Conservation (phyloP, 208 protist genomes). For the Trypanosoma boissoni region DNA sequence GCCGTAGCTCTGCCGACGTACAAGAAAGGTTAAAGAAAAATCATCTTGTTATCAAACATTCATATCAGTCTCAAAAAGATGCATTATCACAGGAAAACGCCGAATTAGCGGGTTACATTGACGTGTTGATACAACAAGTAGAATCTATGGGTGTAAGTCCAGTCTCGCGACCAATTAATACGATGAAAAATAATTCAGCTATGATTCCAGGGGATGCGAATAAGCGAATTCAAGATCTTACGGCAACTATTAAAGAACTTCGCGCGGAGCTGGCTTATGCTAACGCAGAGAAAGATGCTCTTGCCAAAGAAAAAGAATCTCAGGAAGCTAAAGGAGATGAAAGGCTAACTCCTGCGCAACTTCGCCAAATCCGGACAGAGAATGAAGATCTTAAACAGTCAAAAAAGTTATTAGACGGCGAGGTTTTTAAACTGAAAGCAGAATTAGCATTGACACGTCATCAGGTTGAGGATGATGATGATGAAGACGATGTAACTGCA, state of each 20-base stretch:
- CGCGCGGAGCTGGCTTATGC: slow-evolving; percentile 23
- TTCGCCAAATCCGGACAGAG: slow-evolving; percentile 23
- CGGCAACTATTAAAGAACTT: slow-evolving; percentile 23
- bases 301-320: slow-evolving; percentile 16
- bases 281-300: slow-evolving; percentile 20
- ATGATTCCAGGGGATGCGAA: slow-evolving; percentile 22
- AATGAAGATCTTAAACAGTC: slow-evolving; percentile 16
- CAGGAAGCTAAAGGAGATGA: slow-evolving; percentile 12
- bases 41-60: slow-evolving; percentile 37
- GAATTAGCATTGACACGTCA: slow-evolving; percentile 15
- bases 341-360: slow-evolving; percentile 18
- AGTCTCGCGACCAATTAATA: slow-evolving; percentile 8
- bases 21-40: slow-evolving; percentile 39
- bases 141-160: slow-evolving; percentile 14
- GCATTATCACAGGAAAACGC: slow-evolving; percentile 24
- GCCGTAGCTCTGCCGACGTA: slow-evolving; percentile 25
- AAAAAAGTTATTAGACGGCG: slow-evolving; percentile 20
- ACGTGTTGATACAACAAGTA: slow-evolving; percentile 20
- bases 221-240: slow-evolving; percentile 26
- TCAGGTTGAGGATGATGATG: slow-evolving; percentile 28
- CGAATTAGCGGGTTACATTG: slow-evolving; percentile 16
- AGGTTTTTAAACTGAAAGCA: slow-evolving; percentile 26
- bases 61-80: slow-evolving; percentile 35
- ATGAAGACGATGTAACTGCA: slow-evolving; percentile 19
- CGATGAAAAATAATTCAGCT: slow-evolving; percentile 5